phyloP scores from a whole-genome alignment of 2,329 filamentous ascomycete species.

The Pseudogymnoascus sp. region DNA sequence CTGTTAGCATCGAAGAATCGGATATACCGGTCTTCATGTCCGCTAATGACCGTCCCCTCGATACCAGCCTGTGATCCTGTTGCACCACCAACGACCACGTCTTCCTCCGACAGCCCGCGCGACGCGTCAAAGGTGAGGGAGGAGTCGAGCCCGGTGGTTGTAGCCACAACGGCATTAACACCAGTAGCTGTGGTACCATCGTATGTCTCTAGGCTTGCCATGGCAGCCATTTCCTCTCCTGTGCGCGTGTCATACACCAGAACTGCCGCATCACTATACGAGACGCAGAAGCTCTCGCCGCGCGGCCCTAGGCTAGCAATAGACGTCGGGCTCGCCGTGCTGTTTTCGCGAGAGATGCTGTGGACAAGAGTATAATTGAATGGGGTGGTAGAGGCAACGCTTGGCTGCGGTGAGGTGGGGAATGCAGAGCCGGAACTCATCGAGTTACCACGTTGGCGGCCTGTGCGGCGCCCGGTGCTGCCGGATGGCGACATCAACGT shows the following conservation, averaged over 20 bases:
- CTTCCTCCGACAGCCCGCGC: slow-evolving; percentile 58
- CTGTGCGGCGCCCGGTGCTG: slow-evolving; percentile 52
- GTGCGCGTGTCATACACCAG: slow-evolving; percentile 88
- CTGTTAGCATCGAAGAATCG: slow-evolving; percentile 98
- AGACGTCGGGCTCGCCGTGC: slow-evolving; percentile 73
- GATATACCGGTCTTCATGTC: slow-evolving; percentile 93
- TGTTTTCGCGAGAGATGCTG: slow-evolving; percentile 67
- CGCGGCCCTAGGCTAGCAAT: slow-evolving; percentile 81
- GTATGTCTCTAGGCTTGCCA: slow-evolving; percentile 93
- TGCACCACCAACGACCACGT: slow-evolving; percentile 68
- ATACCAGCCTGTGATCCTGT: slow-evolving; percentile 73
- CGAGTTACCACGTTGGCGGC: slow-evolving; percentile 80
- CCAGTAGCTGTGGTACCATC: slow-evolving; percentile 76
- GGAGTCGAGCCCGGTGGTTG: slow-evolving; percentile 71
- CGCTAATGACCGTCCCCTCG: slow-evolving; percentile 90
- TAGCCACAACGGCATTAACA: slow-evolving; percentile 87
- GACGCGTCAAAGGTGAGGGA: slow-evolving; percentile 54
- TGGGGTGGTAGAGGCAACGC: slow-evolving; percentile 73
- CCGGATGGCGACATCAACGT: slow-evolving; percentile 74
- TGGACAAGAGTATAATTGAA: slow-evolving; percentile 87
- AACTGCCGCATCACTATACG: slow-evolving; percentile 83
- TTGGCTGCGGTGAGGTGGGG: slow-evolving; percentile 83
- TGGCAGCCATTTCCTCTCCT: slow-evolving; percentile 83
- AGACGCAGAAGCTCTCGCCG: slow-evolving; percentile 87
- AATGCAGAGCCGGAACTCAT: slow-evolving; percentile 93